Percentiles rank a stretch among this genome's conserved stretches.
Evolutionary conservation across 2,329 filamentous ascomycete genomes (phyloP).

Genomic region (Calonectria ilicicola): DNA sequence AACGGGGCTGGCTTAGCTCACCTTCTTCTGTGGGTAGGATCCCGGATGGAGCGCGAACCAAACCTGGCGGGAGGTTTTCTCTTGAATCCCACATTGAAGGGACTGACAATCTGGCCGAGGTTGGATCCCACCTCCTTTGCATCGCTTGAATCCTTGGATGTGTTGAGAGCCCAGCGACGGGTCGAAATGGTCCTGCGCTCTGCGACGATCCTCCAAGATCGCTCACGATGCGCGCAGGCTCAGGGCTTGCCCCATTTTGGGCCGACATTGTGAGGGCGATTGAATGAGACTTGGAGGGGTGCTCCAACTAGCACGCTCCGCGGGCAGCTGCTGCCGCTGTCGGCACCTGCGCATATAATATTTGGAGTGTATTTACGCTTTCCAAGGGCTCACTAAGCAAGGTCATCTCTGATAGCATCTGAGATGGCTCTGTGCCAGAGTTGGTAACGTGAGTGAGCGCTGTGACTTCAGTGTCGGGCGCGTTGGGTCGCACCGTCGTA

Average conservation of each 20-base stretch:
- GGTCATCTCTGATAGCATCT: neutral
- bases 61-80: neutral
- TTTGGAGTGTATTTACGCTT: neutral
- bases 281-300: no score
- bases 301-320: constrained; percentile 30
- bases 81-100: no score
- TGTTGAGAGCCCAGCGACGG: constrained; percentile 22
- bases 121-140: constrained; percentile 45
- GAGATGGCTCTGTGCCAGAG: neutral
- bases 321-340: neutral
- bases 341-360: neutral
- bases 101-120: neutral
- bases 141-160: constrained; percentile 42
- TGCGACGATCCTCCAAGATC: constrained; percentile 28
- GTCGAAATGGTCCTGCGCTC: neutral
- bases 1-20: neutral
- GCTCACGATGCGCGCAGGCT: constrained; percentile 38
- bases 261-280: constrained; percentile 17
- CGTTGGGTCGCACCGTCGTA: neutral
- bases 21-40: neutral
- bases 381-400: neutral
- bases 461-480: neutral
- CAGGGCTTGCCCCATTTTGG: constrained; percentile 1
- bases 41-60: neutral
- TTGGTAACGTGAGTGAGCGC: neutral